Percentiles rank a stretch among this genome's conserved stretches.
Evolutionary conservation across 2,329 filamentous ascomycete genomes (phyloP).

Genomic region (Thielaviopsis euricoi): DNA sequence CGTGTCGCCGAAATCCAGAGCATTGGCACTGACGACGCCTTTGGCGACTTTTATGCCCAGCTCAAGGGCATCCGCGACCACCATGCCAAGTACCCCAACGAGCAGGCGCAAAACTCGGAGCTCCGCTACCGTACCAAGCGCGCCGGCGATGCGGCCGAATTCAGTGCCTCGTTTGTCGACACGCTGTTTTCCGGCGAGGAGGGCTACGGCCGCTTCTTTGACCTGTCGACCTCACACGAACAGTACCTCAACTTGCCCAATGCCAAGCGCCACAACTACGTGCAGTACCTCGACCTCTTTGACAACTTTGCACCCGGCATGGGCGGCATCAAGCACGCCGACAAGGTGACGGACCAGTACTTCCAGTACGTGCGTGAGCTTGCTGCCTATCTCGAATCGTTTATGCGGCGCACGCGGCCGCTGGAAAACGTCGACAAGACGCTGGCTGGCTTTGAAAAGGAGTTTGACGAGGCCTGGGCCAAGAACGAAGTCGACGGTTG

Average conservation of each 20-base stretch:
- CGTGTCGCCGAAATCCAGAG: constrained; percentile 67
- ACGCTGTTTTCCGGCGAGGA: constrained; percentile 93
- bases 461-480: constrained; percentile 74
- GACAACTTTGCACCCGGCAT: constrained; percentile 67
- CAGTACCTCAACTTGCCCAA: constrained; percentile 78
- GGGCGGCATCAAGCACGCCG: constrained; percentile 55
- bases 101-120: constrained; percentile 89
- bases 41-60: constrained; percentile 83
- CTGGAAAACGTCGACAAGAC: constrained; percentile 73
- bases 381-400: constrained; percentile 69
- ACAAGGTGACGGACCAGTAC: constrained; percentile 86
- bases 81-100: constrained; percentile 81
- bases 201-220: constrained; percentile 80
- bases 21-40: constrained; percentile 69
- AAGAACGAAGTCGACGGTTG: constrained; percentile 67
- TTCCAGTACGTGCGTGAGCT: constrained; percentile 76
- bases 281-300: constrained; percentile 86
- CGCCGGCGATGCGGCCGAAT: constrained; percentile 39
- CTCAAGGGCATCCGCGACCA: constrained; percentile 68
- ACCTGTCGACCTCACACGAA: constrained; percentile 71
- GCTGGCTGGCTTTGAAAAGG: constrained; percentile 57
- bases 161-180: constrained; percentile 49
- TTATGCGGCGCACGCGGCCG: constrained; percentile 70
- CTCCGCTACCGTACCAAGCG: constrained; percentile 65
- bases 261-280: constrained; percentile 69